Conservation (phyloP, 2,329 filamentous ascomycete species). For the Epichloe hybrida region DNA sequence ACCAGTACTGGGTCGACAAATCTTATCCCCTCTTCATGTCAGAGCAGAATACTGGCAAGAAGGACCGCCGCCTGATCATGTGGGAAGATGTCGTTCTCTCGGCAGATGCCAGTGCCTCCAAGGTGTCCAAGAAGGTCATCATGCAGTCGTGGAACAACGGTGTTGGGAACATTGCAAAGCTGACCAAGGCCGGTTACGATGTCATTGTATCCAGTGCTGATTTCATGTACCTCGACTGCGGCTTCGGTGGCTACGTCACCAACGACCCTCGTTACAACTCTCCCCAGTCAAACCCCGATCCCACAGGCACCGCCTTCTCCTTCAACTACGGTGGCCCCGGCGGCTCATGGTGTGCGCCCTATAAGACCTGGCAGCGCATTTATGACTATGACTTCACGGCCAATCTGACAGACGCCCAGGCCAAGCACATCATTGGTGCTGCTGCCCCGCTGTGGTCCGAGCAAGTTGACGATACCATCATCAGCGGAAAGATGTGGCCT, state of each 20-base stretch:
- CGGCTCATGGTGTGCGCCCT: slow-evolving; percentile 44
- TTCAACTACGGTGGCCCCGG: slow-evolving; percentile 42
- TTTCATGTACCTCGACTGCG: slow-evolving; percentile 44
- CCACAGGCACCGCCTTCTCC: slow-evolving; percentile 20
- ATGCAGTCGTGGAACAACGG: slow-evolving; percentile 44
- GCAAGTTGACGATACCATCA: slow-evolving; percentile 38
- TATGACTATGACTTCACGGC: slow-evolving; percentile 43
- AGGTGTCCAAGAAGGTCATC: slow-evolving; percentile 35
- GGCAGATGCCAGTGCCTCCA: slow-evolving; percentile 27
- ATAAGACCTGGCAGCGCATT: slow-evolving; percentile 48
- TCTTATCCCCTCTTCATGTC: slow-evolving; percentile 33
- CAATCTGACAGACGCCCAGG: slow-evolving; percentile 31
- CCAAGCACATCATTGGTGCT: slow-evolving; percentile 36
- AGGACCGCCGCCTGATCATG: slow-evolving; percentile 39
- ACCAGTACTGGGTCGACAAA: slow-evolving; percentile 40
- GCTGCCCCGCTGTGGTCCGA: slow-evolving; percentile 39
- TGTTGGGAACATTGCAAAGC: slow-evolving; percentile 34
- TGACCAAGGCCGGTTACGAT: slow-evolving; percentile 35
- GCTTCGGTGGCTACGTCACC: slow-evolving; percentile 36
- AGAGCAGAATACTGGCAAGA: slow-evolving; percentile 9
- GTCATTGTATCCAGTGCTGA: slow-evolving; percentile 42
- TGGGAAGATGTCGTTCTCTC: slow-evolving; percentile 40
- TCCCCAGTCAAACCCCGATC: slow-evolving; percentile 35
- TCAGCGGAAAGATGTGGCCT: slow-evolving; percentile 40
- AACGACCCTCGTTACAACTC: slow-evolving; percentile 42